Conservation (phyloP, 2,329 filamentous ascomycete genomes). For the Ophiostoma pallidulum region DNA sequence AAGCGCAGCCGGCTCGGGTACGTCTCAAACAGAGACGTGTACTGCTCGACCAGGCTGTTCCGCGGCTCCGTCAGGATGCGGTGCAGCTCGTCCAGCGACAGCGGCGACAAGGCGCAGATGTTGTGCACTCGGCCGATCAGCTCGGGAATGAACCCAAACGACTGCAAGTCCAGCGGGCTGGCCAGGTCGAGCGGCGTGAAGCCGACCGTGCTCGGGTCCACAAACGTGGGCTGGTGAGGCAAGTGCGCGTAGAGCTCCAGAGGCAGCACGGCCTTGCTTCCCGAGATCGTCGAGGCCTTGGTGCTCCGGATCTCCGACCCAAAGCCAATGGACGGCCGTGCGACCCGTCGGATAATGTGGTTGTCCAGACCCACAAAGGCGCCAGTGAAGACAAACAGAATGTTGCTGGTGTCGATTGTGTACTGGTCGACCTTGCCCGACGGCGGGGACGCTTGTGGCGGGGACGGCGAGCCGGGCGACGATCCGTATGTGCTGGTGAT, state of each 20-base stretch:
- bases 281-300: slow-evolving; percentile 35
- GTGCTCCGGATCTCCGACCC: slow-evolving; percentile 67
- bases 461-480: slow-evolving; percentile 32
- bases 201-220: slow-evolving; percentile 23
- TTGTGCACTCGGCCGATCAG: slow-evolving; percentile 93
- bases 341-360: slow-evolving; percentile 74
- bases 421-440: slow-evolving; percentile 50
- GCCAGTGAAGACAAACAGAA: slow-evolving; percentile 92
- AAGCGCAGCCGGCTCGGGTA: slow-evolving; percentile 74
- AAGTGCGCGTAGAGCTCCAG: slow-evolving; percentile 49
- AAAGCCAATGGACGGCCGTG: slow-evolving; percentile 80
- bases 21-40: slow-evolving; percentile 74
- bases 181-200: slow-evolving; percentile 61
- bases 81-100: slow-evolving; percentile 59
- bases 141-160: slow-evolving; percentile 87
- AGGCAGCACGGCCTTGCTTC: slow-evolving; percentile 51
- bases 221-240: slow-evolving; percentile 39
- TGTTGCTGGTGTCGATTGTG: slow-evolving; percentile 86
- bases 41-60: slow-evolving; percentile 81
- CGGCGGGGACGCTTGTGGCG: slow-evolving; percentile 37
- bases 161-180: slow-evolving; percentile 66
- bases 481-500: slow-evolving; percentile 45
- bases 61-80: slow-evolving; percentile 87
- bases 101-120: slow-evolving; percentile 71
- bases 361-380: slow-evolving; percentile 92